Conservation (phyloP, 2,329 filamentous ascomycete genomes). For the Alternaria sp. region DNA sequence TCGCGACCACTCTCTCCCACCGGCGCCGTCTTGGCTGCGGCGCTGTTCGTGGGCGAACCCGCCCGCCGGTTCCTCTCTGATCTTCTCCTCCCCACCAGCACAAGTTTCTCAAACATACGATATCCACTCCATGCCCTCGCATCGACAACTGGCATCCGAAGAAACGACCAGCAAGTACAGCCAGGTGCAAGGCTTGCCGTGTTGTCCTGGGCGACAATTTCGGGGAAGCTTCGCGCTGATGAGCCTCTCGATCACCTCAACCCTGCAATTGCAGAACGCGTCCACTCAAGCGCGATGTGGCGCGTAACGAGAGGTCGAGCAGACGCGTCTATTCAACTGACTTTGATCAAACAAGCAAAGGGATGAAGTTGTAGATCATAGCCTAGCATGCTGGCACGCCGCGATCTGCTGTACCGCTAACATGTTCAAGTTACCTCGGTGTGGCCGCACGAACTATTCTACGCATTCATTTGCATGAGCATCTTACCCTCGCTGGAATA, state of each 20-base stretch:
- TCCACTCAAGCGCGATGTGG: background rate
- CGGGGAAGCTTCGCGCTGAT: background rate
- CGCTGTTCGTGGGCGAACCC: background rate
- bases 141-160: background rate
- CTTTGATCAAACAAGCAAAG: background rate
- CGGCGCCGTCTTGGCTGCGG: background rate
- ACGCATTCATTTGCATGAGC: background rate
- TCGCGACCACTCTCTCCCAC: background rate
- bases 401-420: background rate
- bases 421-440: background rate
- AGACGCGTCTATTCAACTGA: background rate
- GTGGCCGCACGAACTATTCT: too few relatives aligned
- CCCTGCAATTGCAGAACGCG: background rate
- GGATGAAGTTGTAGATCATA: too few relatives aligned
- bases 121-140: background rate
- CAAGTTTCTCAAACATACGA: background rate
- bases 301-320: background rate
- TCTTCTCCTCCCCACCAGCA: background rate
- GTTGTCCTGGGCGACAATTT: background rate
- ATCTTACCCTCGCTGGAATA: background rate
- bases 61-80: background rate
- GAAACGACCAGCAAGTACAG: background rate
- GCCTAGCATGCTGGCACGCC: background rate
- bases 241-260: background rate
- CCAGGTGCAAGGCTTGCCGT: background rate